Evolutionary conservation across 441 rosid genomes (phyloP).

Genomic region (Gossypium schwendimanii): DNA sequence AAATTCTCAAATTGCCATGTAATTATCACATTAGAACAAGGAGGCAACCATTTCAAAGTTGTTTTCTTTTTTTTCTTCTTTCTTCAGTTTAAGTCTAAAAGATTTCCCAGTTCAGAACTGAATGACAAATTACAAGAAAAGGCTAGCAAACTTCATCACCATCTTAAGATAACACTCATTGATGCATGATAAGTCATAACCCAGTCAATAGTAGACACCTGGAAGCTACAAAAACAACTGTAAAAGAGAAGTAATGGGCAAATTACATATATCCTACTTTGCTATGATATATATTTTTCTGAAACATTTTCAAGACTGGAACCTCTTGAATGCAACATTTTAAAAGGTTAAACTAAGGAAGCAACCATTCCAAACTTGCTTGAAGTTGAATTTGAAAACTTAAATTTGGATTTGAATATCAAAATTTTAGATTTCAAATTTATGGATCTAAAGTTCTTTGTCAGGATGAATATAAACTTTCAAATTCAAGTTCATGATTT

Average conservation of each 20-base stretch:
- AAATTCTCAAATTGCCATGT: background rate
- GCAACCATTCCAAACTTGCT: background rate
- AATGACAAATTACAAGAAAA: background rate
- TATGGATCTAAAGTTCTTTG: background rate
- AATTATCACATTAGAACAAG: conserved; percentile 1
- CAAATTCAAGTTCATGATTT: background rate
- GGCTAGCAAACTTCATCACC: background rate
- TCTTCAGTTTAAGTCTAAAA: background rate
- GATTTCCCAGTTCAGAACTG: background rate
- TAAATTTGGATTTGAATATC: background rate
- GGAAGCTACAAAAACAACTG: background rate
- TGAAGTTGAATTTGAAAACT: background rate
- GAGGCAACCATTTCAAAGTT: conserved; percentile 3
- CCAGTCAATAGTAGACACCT: background rate
- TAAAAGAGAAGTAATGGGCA: background rate
- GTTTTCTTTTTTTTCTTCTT: background rate
- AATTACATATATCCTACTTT: background rate
- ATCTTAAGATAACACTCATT: background rate
- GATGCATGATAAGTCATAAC: background rate
- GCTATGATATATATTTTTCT: background rate
- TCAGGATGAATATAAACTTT: background rate
- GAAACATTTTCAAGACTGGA: background rate
- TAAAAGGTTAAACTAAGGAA: background rate
- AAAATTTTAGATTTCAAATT: background rate
- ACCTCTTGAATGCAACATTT: background rate